Evolutionary conservation across 1,139 yeast genomes (phyloP).

Genomic region (Yarrowia galli): DNA sequence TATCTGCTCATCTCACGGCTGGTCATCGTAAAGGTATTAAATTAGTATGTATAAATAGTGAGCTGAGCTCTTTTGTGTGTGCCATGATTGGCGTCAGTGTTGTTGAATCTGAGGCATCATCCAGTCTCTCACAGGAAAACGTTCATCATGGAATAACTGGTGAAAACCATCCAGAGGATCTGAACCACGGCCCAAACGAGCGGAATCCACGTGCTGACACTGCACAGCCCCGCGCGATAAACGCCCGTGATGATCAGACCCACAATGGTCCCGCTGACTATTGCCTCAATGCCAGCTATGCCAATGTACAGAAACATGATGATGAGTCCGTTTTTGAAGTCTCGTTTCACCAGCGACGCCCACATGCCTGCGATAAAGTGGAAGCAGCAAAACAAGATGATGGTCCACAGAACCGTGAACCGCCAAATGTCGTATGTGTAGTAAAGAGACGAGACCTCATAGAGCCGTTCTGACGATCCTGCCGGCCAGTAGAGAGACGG

Average conservation of each 20-base stretch:
- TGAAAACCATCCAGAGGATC: slow-evolving; percentile 68
- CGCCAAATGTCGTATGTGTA: slow-evolving; percentile 78
- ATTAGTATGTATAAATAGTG: slow-evolving; percentile 26
- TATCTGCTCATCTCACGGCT: too few species aligned
- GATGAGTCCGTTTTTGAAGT: slow-evolving; percentile 53
- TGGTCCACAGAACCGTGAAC: slow-evolving; percentile 82
- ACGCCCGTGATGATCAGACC: slow-evolving; percentile 74
- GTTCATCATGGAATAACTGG: slow-evolving; percentile 66
- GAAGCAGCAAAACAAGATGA: slow-evolving; percentile 66
- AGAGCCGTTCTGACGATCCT: slow-evolving; percentile 51
- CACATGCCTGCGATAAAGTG: slow-evolving; percentile 70
- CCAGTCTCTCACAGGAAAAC: slow-evolving; percentile 50
- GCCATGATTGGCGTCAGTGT: too few species aligned
- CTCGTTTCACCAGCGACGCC: slow-evolving; percentile 63
- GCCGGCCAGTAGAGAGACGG: slow-evolving; percentile 85
- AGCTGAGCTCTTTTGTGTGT: slow-evolving; percentile 16
- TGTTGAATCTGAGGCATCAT: too few species aligned
- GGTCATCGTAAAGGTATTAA: background rate
- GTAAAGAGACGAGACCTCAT: slow-evolving; percentile 67
- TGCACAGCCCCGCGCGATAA: slow-evolving; percentile 70
- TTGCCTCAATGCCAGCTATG: slow-evolving; percentile 69
- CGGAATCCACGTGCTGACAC: slow-evolving; percentile 96
- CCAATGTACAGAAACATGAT: slow-evolving; percentile 52
- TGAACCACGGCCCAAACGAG: slow-evolving; percentile 77
- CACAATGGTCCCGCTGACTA: slow-evolving; percentile 73